Evolutionary conservation across 306 rosid species (phyloP).

Genomic region (Medicago lupulina): DNA sequence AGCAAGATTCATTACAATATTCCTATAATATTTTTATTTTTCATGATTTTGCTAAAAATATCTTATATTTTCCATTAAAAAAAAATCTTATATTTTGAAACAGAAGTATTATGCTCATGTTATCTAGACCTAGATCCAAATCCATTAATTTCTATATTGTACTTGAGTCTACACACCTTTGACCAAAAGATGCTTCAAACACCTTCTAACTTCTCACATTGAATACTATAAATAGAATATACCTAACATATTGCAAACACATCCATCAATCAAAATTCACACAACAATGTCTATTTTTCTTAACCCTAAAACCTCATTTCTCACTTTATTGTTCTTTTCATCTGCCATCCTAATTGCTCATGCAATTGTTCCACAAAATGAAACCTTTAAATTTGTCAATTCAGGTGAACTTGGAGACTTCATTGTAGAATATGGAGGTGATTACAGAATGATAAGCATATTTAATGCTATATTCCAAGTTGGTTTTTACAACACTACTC

Average conservation of each 20-base stretch:
- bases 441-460: slow-evolving; percentile 45
- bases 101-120: not conserved
- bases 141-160: not conserved
- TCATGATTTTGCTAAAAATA: no score
- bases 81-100: no score
- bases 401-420: slow-evolving; percentile 61
- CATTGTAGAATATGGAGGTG: slow-evolving; percentile 59
- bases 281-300: slow-evolving; percentile 42
- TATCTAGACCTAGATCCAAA: not conserved
- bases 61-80: no score
- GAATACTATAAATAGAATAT: not conserved
- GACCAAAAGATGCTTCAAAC: slow-evolving; percentile 27
- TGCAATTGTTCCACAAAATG: slow-evolving; percentile 58
- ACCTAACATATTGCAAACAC: not conserved
- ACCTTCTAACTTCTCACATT: not conserved
- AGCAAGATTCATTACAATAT: no score
- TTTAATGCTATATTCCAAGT: slow-evolving; percentile 62
- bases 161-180: slow-evolving; percentile 27
- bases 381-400: slow-evolving; percentile 58
- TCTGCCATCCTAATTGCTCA: slow-evolving; percentile 38
- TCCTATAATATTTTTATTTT: no score
- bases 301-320: slow-evolving; percentile 23
- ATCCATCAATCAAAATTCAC: not conserved
- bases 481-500: slow-evolving; percentile 76
- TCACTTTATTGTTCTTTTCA: slow-evolving; percentile 37